phyloP scores from a whole-genome alignment of 768 basidiomycete species.

The Boletus speciosus region DNA sequence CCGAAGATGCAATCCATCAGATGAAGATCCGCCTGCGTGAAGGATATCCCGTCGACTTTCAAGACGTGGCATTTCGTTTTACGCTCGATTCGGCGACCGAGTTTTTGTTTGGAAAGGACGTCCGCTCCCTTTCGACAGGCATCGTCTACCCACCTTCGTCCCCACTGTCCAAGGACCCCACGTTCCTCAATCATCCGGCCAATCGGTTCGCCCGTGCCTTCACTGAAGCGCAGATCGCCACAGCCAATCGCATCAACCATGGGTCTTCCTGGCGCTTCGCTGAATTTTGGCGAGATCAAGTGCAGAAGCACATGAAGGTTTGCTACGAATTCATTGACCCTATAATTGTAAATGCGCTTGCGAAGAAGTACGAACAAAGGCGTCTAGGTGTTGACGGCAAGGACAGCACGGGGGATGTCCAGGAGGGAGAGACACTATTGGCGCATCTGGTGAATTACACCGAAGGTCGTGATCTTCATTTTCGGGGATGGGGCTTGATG shows the following conservation, averaged over 20 bases:
- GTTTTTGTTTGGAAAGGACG: slow-evolving; percentile 49
- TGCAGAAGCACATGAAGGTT: slow-evolving; percentile 36
- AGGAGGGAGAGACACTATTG: slow-evolving; percentile 44
- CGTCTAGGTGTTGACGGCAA: slow-evolving; percentile 4
- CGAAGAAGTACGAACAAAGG: slow-evolving; percentile 29
- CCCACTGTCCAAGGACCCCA: slow-evolving; percentile 20
- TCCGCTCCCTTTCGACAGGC: slow-evolving; percentile 36
- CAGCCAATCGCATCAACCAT: slow-evolving; percentile 32
- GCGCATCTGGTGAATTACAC: slow-evolving; percentile 55
- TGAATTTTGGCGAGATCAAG: slow-evolving; percentile 42
- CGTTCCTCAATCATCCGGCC: slow-evolving; percentile 28
- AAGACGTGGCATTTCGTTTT: slow-evolving; percentile 44
- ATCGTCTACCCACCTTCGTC: slow-evolving; percentile 32
- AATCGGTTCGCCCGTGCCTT: slow-evolving; percentile 41
- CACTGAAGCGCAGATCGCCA: slow-evolving; percentile 32
- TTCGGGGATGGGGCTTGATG: background rate
- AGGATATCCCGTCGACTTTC: slow-evolving; percentile 42
- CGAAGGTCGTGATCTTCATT: slow-evolving; percentile 37
- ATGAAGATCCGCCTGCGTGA: slow-evolving; percentile 32
- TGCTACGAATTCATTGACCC: slow-evolving; percentile 49
- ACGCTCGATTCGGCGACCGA: slow-evolving; percentile 58
- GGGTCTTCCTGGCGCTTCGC: slow-evolving; percentile 43
- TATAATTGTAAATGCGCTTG: slow-evolving; percentile 41
- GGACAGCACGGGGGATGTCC: slow-evolving; percentile 23
- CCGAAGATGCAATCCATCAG: slow-evolving; percentile 31